These are phyloP conservation scores for Russula brevipes DNA, from an alignment of 768 basidiomycete genomes.

Conservation along the genomic window DNA sequence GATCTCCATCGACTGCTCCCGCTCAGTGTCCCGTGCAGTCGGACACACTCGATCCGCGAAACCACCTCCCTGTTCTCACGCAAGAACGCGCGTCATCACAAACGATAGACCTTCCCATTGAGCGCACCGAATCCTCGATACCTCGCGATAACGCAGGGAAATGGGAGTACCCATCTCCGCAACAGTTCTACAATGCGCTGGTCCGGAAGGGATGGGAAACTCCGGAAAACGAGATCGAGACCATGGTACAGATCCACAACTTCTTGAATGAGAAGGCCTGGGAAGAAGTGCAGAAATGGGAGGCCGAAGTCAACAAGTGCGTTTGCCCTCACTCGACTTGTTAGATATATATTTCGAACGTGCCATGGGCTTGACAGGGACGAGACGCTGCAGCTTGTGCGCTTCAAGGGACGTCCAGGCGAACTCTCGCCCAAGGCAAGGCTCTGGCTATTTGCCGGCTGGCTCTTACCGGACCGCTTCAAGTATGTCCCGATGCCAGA, in stretches of 20 bases:
- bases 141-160: constrained; percentile 54
- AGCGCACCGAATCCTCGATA: constrained; percentile 79
- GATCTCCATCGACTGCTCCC: constrained; percentile 22
- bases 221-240: constrained; percentile 91
- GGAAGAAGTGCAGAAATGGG: constrained; percentile 93
- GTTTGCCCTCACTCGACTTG: constrained; percentile 28
- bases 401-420: constrained; percentile 87
- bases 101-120: constrained; percentile 56
- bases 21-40: constrained; percentile 65
- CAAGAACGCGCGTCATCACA: constrained; percentile 62
- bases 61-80: constrained; percentile 84
- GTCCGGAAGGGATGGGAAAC: constrained; percentile 97
- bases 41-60: constrained; percentile 56
- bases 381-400: constrained; percentile 67
- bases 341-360: neutral
- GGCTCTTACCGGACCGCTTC: constrained; percentile 84
- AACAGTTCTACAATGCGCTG: constrained; percentile 97
- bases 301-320: constrained; percentile 60
- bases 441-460: constrained; percentile 79
- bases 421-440: constrained; percentile 93
- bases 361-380: constrained; percentile 38
- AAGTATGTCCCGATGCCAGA: constrained; percentile 48
- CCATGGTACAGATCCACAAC: constrained; percentile 98
- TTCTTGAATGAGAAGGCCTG: constrained; percentile 97
- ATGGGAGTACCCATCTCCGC: constrained; percentile 97